Percentiles rank a stretch among this genome's conserved stretches.
Conservation (phyloP, 2,329 filamentous ascomycete genomes). For the Ascomycota sp. region DNA sequence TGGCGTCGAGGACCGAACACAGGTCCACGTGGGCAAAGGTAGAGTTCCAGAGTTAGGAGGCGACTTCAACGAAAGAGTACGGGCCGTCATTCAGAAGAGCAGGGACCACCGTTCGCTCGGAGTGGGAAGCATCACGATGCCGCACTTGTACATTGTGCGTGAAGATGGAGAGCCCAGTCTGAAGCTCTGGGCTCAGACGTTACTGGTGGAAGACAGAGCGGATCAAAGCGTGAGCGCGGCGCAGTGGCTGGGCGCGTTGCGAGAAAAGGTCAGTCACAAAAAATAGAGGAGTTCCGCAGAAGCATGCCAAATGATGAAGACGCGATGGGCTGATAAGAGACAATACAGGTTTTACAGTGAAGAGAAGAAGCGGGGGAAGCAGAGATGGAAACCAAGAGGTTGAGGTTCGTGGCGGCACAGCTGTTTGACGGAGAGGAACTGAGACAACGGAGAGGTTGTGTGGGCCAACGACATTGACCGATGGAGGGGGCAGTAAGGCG, state of each 20-base stretch:
- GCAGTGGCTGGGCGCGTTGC: slow-evolving; percentile 79
- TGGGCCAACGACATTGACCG: too few species aligned
- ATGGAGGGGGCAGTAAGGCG: too few species aligned
- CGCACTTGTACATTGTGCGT: slow-evolving; percentile 79
- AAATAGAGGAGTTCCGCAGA: too few species aligned
- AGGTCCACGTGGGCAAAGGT: slow-evolving; percentile 80
- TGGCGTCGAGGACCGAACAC: slow-evolving; percentile 61
- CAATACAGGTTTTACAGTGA: slow-evolving; percentile 1
- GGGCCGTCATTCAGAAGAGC: slow-evolving; percentile 81
- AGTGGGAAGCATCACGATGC: slow-evolving; percentile 81
- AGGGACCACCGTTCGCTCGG: slow-evolving; percentile 69
- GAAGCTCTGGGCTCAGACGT: slow-evolving; percentile 89
- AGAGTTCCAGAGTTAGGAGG: slow-evolving; percentile 73
- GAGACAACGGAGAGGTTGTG: too few species aligned
- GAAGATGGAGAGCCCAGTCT: slow-evolving; percentile 92
- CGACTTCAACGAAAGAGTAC: slow-evolving; percentile 89
- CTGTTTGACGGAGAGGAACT: too few species aligned
- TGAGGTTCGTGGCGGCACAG: too few species aligned
- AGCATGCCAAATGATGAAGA: too few species aligned
- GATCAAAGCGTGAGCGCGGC: slow-evolving; percentile 84
- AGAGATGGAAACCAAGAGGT: too few species aligned
- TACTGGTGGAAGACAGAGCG: slow-evolving; percentile 84
- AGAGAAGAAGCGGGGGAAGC: not conserved
- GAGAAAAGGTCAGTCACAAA: slow-evolving; percentile 75
- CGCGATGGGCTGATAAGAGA: not conserved